Percentiles rank a stretch among this genome's conserved stretches.
These are phyloP conservation scores for Cyclotella atomus DNA, from an alignment of 108 stramenopile genomes.

Conservation along the genomic window DNA sequence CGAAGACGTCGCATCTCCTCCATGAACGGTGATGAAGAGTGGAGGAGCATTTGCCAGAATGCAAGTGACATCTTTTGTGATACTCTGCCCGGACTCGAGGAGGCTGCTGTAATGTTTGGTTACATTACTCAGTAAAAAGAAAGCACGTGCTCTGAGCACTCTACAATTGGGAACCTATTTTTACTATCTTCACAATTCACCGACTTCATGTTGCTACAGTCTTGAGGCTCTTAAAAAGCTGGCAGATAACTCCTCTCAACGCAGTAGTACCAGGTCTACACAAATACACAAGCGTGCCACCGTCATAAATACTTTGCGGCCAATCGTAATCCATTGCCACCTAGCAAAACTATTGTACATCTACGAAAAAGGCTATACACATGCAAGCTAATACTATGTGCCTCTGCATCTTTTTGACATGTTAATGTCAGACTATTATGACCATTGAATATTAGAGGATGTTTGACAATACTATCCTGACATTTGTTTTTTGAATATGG, in stretches of 20 bases:
- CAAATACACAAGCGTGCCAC: neutral
- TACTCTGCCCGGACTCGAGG: constrained; percentile 76
- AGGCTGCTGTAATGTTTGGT: constrained; percentile 84
- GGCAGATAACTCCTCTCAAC: constrained; percentile 11
- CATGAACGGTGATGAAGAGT: constrained; percentile 36
- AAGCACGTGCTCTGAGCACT: neutral
- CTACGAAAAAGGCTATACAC: neutral
- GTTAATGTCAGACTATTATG: neutral
- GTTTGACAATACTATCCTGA: neutral
- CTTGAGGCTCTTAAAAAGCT: neutral
- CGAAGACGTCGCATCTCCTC: constrained; percentile 26
- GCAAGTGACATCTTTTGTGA: constrained; percentile 46
- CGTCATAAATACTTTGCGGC: too few relatives aligned
- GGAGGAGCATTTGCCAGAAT: constrained; percentile 38
- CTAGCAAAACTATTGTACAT: neutral
- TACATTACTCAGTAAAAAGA: constrained; percentile 27
- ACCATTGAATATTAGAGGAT: neutral
- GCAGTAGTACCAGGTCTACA: neutral
- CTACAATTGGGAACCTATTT: neutral
- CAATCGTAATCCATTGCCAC: constrained; percentile 1
- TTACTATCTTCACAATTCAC: neutral
- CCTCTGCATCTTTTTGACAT: constrained; percentile 1
- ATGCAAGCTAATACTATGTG: neutral
- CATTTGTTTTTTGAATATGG: constrained; percentile 8
- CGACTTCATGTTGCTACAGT: neutral